Base-by-base conservation (phyloP, 139 green algal species). In the Tetraselmis striata region DNA sequence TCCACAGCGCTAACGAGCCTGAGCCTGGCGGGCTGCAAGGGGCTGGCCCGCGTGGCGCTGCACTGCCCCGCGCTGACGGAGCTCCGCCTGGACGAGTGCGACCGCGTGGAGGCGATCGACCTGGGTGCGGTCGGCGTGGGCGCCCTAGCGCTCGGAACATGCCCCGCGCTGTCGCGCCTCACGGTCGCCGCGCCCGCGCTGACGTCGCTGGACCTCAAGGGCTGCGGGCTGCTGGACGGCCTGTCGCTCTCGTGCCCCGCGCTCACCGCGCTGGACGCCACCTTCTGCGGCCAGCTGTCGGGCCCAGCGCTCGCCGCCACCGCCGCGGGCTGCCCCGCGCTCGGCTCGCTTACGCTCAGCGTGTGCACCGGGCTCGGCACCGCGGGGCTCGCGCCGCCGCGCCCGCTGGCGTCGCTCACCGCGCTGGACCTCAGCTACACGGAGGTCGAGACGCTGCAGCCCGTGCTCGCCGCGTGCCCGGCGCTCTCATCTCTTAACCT, bases 371-470 rank as follows among this genome's bases (percentile, higher is more conserved):
- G 78, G 5, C 76, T 92, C 29, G 80, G 79, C 27, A 80, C 77
- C 23, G 58, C 23, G 0, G 88, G 83, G 18, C 82, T 91, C 30
- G 1, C 30, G 1, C 77, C 82, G 25, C 83, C 93, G 26, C 29
- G 32, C 1, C 23, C 22, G 0, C 85, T 93, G 29, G 5, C 28
- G 1, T 18, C 67, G 0, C 86, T 93, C 5, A 76, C 29, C 2
- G 23, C 83, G 24, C 89, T 93, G 23, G 90, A 93, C 82, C 85
- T 93, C 0, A 89, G 85, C 26, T 93, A 93, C 83, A 91, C 83
- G 0, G 83, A 84, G 30, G 32, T 88, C 24, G 28, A 82, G 82
- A 79, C 80, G 28, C 83, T 90, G 75, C 27, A 29, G 1, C 78
- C 84, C 0, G 22, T 92, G 28, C 85, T 87, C n/a, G 28, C 30